Conservation (phyloP, 1,139 yeast genomes). For the Scheffersomyces stambukii region DNA sequence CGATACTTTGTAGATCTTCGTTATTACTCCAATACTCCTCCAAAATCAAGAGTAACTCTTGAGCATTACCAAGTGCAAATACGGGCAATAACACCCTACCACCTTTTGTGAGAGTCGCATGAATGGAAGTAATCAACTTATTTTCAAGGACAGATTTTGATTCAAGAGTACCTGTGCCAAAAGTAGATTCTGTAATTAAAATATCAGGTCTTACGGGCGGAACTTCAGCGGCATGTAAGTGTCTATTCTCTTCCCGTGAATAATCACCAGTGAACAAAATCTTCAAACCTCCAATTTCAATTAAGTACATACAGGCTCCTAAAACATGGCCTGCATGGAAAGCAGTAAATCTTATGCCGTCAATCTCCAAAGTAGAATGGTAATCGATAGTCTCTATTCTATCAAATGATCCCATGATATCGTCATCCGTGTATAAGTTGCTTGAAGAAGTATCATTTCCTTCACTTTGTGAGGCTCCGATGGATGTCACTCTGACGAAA, state of each 20-base stretch:
- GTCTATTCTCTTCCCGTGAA: conserved; percentile 93
- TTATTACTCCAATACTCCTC: conserved; percentile 94
- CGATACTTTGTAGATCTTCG: conserved; percentile 76
- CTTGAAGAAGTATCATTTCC: conserved; percentile 22
- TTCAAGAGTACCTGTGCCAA: conserved; percentile 96
- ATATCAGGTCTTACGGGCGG: conserved; percentile 90
- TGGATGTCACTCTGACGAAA: conserved; percentile 86
- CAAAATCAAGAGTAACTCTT: conserved; percentile 78
- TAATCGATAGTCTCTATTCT: conserved; percentile 90
- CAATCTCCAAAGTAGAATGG: conserved; percentile 92
- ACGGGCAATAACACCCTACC: conserved; percentile 93
- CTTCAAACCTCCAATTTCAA: conserved; percentile 91
- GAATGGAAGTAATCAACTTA: conserved; percentile 75
- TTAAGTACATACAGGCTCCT: conserved; percentile 97
- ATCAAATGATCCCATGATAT: conserved; percentile 81
- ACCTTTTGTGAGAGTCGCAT: conserved; percentile 79
- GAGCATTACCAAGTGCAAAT: conserved; percentile 95
- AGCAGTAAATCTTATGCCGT: conserved; percentile 93
- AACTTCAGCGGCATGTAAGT: conserved; percentile 90
- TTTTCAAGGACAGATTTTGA: conserved; percentile 83
- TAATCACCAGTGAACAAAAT: conserved; percentile 93
- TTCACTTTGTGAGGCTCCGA: conserved; percentile 36
- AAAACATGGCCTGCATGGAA: conserved; percentile 98
- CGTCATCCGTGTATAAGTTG: conserved; percentile 84
- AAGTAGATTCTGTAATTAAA: conserved; percentile 89